Conservation (phyloP, 306 rosid species). For the Inga laurina region DNA sequence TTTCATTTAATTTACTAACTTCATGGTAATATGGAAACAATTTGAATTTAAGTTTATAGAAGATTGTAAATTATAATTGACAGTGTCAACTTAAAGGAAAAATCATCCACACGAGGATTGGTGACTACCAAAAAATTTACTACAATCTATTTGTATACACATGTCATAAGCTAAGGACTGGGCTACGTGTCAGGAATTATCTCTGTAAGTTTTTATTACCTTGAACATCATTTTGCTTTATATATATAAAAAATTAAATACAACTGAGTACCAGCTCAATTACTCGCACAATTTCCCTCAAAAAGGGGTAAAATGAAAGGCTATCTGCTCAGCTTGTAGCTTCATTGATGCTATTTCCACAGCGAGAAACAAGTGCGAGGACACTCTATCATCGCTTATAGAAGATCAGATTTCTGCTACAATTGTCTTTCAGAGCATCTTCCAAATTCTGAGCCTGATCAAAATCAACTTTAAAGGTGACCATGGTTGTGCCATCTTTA, state of each 20-base stretch:
- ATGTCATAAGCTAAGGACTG: too few relatives aligned
- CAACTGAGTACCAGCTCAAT: background rate
- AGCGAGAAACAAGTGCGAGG: constrained; percentile 12
- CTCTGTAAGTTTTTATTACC: background rate
- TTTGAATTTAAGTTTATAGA: background rate
- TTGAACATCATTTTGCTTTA: too few relatives aligned
- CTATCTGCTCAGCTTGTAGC: constrained; percentile 19
- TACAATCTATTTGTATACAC: background rate
- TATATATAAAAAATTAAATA: too few relatives aligned
- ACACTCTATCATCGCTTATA: constrained; percentile 49
- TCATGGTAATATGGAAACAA: background rate
- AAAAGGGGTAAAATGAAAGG: background rate
- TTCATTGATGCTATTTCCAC: constrained; percentile 27
- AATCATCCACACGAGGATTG: background rate
- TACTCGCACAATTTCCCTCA: background rate
- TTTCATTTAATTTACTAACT: background rate
- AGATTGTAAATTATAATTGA: too few relatives aligned
- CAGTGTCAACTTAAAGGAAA: background rate
- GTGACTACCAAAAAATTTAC: background rate
- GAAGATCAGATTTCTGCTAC: constrained; percentile 74
- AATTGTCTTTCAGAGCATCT: constrained; percentile 75
- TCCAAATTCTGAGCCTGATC: constrained; percentile 79
- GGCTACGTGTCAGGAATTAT: background rate
- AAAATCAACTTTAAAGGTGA: constrained; percentile 80
- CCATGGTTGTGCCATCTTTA: constrained; percentile 76